Evolutionary conservation across 805 yeast genomes (phyloP).

Genomic region (Myxozyma vanderwaltii): DNA sequence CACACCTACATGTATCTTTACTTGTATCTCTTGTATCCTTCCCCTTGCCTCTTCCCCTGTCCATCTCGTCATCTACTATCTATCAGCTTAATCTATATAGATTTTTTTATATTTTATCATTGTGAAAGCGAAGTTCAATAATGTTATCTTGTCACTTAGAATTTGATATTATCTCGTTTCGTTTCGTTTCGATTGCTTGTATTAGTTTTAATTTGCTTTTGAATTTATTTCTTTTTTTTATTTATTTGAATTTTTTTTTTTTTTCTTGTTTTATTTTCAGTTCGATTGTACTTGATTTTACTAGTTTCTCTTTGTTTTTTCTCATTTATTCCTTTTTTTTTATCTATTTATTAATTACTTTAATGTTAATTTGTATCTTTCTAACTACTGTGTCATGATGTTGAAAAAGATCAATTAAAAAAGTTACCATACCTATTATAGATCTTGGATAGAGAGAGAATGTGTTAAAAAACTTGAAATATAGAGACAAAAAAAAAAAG

Average conservation of each 20-base stretch:
- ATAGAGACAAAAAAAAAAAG: too few species aligned
- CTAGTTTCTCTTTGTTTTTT: too few species aligned
- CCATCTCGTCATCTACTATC: not conserved
- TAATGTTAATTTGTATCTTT: not conserved
- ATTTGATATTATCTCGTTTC: not conserved
- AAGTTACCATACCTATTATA: too few species aligned
- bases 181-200: conserved; percentile 11
- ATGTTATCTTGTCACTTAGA: not conserved
- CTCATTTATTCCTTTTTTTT: too few species aligned
- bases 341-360: not conserved
- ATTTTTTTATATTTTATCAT: not conserved
- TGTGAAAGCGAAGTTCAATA: not conserved
- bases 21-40: not conserved
- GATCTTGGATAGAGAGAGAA: too few species aligned
- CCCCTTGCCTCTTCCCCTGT: not conserved
- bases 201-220: not conserved
- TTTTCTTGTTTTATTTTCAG: too few species aligned
- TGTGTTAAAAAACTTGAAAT: too few species aligned
- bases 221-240: too few species aligned
- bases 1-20: too few species aligned
- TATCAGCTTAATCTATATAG: not conserved
- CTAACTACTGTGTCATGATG: not conserved
- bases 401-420: too few species aligned
- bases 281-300: too few species aligned
- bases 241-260: too few species aligned